These are phyloP conservation scores for Xylaria sp. DNA, from an alignment of 2,329 filamentous ascomycete species.

Conservation along the genomic window DNA sequence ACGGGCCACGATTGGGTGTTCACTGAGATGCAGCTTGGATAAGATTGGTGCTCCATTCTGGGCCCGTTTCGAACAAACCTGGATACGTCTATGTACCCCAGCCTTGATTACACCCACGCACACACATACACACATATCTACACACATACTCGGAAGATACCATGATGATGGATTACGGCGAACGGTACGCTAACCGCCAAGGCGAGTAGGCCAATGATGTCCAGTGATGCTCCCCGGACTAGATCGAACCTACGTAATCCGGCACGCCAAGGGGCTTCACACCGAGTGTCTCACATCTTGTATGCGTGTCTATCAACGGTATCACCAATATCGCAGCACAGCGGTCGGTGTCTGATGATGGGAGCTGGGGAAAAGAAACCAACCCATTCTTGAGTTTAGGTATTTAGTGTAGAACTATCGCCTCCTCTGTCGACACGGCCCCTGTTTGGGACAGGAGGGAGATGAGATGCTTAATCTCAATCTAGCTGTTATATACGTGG, in stretches of 20 bases:
- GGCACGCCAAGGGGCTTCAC: not conserved
- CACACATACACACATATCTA: not conserved
- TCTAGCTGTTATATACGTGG: too few species aligned
- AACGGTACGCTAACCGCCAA: not conserved
- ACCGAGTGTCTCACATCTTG: constrained; percentile 2
- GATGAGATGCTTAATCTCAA: too few species aligned
- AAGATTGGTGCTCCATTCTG: not conserved
- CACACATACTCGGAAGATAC: constrained; percentile 10
- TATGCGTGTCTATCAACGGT: not conserved
- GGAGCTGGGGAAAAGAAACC: constrained; percentile 15
- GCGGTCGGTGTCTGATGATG: not conserved
- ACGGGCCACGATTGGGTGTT: not conserved
- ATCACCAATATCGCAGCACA: not conserved
- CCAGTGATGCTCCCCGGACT: too few species aligned
- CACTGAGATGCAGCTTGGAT: not conserved
- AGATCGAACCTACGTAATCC: not conserved
- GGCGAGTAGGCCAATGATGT: constrained; percentile 8
- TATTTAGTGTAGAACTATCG: not conserved
- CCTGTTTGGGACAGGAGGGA: too few species aligned
- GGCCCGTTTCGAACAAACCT: not conserved
- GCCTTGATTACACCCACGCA: not conserved
- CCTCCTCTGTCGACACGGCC: not conserved
- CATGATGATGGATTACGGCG: constrained; percentile 13
- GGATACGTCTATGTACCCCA: constrained; percentile 13
- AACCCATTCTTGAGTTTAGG: not conserved